Conservation (phyloP, 345 rosid genomes). For the Rhizophora apiculata region DNA sequence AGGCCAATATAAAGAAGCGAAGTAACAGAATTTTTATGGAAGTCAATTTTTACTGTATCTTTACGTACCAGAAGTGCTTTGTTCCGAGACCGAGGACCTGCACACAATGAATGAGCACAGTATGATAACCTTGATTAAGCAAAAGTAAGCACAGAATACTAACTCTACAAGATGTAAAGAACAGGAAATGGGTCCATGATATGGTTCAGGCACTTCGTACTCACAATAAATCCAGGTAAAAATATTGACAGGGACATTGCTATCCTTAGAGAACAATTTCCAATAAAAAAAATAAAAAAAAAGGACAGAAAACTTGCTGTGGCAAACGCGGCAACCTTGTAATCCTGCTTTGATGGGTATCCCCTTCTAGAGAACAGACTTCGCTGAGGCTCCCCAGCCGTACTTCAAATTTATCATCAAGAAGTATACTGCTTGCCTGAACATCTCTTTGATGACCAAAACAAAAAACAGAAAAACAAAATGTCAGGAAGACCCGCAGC, state of each 20-base stretch:
- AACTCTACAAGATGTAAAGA: neutral
- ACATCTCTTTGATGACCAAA: constrained; percentile 55
- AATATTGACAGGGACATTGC: too few species aligned
- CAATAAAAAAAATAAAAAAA: too few species aligned
- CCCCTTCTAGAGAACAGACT: constrained; percentile 79
- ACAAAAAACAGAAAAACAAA: too few species aligned
- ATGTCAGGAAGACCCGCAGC: too few species aligned
- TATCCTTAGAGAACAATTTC: too few species aligned
- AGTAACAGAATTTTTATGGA: neutral
- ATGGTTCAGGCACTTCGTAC: too few species aligned
- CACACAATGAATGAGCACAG: constrained; percentile 28
- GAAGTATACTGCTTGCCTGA: constrained; percentile 99
- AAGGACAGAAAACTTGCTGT: constrained; percentile 54
- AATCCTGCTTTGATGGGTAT: constrained; percentile 77
- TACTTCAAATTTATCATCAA: constrained; percentile 97
- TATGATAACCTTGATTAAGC: constrained; percentile 20
- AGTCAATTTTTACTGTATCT: constrained; percentile 1
- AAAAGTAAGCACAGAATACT: constrained; percentile 1
- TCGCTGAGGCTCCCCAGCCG: constrained; percentile 89
- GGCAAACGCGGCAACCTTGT: constrained; percentile 81
- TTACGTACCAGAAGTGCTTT: constrained; percentile 65
- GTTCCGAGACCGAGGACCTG: constrained; percentile 84
- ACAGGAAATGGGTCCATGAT: too few species aligned
- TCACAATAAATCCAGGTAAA: too few species aligned
- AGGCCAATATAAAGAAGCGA: neutral